Evolutionary conservation across 495 filamentous ascomycete species (phyloP), one percentile per base, ranked within the genome.

Genomic region (Penicillium dipodomyicola): DNA sequence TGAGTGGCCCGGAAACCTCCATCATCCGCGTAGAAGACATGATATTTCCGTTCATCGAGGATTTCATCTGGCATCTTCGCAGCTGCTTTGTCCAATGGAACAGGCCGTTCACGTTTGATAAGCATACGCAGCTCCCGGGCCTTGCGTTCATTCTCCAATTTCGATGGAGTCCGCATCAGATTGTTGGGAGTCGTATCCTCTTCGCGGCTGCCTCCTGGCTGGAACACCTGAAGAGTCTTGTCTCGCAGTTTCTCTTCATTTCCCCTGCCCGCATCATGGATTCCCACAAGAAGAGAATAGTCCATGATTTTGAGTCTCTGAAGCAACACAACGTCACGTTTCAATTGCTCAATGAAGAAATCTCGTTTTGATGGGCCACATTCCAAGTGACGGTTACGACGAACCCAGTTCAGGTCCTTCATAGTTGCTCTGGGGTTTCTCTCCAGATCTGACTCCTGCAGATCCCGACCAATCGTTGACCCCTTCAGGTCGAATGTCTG

Each of bases 351-450:
- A 17, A 97, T 78, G 67, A 99, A 97, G 35, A 88, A 67, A 19
- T 84, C 79, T 71, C 91, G 93, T 75, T 97, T 97, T 29, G 84
- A 77, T 2, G 92, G 84, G 3, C 94, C 94, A 59, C 96, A 86
- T 63, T 96, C 90, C 48, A 99, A 75, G 61, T 95, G 82, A 49
- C 90, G 80, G 62, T 91, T 83, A 58, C 94, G 84, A 51, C 92
- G 85, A 56, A 97, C 76, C 94, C 94, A 99, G 69, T 99, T 99
- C 27, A 97, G 72, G 70, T 99, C 94, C 70, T 99, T 99, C 73
- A 97, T 68, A 0, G 94, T 97, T 2, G 93, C 94, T 47, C 94
- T 81, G 5, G 95, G 94, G 62, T 97, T 96, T 52, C 85, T 84
- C 62, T 87, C 87, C 17, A 97, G 78, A 27, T 96, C 85, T 42